phyloP scores from a whole-genome alignment of 1,284 basidiomycete genomes.

The Trametes versicolor region DNA sequence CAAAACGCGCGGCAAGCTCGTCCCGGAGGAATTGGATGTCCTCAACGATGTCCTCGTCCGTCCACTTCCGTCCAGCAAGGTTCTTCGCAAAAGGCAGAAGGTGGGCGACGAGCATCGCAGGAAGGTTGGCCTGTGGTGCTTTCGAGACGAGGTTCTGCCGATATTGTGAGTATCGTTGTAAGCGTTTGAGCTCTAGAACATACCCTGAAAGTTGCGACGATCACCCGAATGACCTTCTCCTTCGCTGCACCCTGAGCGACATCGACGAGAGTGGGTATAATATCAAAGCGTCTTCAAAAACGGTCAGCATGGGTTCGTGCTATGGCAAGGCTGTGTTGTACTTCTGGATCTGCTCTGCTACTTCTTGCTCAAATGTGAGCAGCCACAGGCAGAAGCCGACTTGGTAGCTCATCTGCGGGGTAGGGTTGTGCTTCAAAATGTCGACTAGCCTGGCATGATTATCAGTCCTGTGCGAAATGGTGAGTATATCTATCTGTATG shows the following conservation, averaged over 20 bases:
- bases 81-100: constrained; percentile 89
- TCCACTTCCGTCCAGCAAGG: constrained; percentile 88
- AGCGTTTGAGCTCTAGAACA: constrained; percentile 40
- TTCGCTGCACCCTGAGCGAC: constrained; percentile 93
- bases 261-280: constrained; percentile 88
- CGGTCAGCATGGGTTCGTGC: neutral
- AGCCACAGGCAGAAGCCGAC: constrained; percentile 94
- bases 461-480: neutral
- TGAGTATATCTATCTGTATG: neutral
- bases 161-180: neutral
- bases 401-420: constrained; percentile 97
- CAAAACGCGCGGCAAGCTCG: constrained; percentile 84
- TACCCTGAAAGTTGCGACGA: constrained; percentile 91
- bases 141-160: constrained; percentile 86
- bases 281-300: constrained; percentile 79
- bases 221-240: constrained; percentile 97
- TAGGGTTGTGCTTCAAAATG: constrained; percentile 77
- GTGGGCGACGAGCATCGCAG: constrained; percentile 92
- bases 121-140: constrained; percentile 85
- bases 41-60: constrained; percentile 94
- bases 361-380: constrained; percentile 88
- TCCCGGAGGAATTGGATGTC: constrained; percentile 89
- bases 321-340: constrained; percentile 25
- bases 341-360: constrained; percentile 87
- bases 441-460: constrained; percentile 71